These are phyloP conservation scores for Leccinum broughii DNA, from an alignment of 768 basidiomycete genomes.

Conservation along the genomic window DNA sequence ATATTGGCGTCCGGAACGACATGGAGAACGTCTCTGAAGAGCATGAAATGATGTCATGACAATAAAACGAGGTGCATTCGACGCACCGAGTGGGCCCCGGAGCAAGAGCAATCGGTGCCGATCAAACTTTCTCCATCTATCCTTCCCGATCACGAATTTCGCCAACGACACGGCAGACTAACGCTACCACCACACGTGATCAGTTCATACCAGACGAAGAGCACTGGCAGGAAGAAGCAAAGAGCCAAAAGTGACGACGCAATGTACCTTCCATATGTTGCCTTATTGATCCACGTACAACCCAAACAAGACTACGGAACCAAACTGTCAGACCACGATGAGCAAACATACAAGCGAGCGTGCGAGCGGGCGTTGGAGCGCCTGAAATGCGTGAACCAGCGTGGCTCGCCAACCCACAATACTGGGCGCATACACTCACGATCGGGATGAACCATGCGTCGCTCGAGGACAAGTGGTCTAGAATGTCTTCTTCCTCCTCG, in stretches of 20 bases:
- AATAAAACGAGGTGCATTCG: conserved; percentile 4
- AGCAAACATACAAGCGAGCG: neutral
- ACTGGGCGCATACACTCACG: conserved; percentile 41
- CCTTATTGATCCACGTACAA: conserved; percentile 75
- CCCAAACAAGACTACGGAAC: conserved; percentile 66
- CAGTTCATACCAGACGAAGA: neutral
- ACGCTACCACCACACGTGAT: neutral
- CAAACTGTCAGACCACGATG: conserved; percentile 45
- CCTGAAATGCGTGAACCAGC: neutral
- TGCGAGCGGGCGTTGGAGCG: neutral
- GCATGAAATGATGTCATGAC: conserved; percentile 9
- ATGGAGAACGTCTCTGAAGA: conserved; percentile 38
- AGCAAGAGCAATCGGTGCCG: conserved; percentile 43
- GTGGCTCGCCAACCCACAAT: neutral
- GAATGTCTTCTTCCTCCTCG: conserved; percentile 51
- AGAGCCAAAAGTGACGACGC: neutral
- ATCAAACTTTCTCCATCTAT: conserved; percentile 60
- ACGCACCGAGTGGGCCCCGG: conserved; percentile 47
- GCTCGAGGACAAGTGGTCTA: conserved; percentile 58
- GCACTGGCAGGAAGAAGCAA: neutral
- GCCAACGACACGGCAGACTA: conserved; percentile 55
- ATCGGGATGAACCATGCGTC: conserved; percentile 83
- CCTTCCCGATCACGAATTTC: conserved; percentile 48
- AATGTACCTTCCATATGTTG: conserved; percentile 60
- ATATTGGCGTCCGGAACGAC: conserved; percentile 58